Base-by-base conservation (phyloP, 768 basidiomycete genomes). In the Nevesoporus exiguus region DNA sequence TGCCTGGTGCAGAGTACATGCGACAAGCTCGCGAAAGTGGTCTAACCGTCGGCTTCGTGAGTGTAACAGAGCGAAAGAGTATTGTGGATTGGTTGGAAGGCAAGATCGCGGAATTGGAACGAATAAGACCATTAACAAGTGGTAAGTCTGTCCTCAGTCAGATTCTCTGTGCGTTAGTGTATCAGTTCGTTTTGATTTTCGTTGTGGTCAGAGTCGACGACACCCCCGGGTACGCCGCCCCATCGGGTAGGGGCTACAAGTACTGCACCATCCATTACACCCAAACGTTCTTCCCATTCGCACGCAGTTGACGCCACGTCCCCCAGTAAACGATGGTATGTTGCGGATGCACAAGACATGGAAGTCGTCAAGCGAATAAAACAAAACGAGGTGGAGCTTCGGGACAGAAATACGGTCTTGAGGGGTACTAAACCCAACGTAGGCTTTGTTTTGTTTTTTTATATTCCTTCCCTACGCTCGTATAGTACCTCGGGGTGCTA, bases 31-130 rank as follows among this genome's bases (percentile, higher is more conserved):
- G 90, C 51, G 88, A 89, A 63, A 78, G 78, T 40, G 88, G 90
- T 1, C 72, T 93, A 29, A 76, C 82, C 2, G 79, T 84, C 36
- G 86, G 87, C 0, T 82, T 93, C 66, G 91, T 98, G 36, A 85
- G 88, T 60, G 83, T 93, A 31, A 91, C 92, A 3, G 94, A 97
- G 71, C 76, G 94, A 57, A 92, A 90, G 74, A 78, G 77, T 42
- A 84, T 96, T 0, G 83, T 91, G 33, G 93, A 95, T 48, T 98
- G 89, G 84, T 67, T 98, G 41, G 83, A 88, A 61, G 85, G 89
- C 33, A 77, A 73, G 31, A 56, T 62, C 1, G 51, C 56, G 0
- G 64, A 70, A 52, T 45, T 64, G 49, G 68, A 66, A 17, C 59
- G 61, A 19, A 70, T 71, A 46, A 46, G 57, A 13, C 61, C 68